A percentile compares a stretch with the other conserved stretches of the same genome.
Evolutionary conservation across 2,329 filamentous ascomycete genomes (phyloP).

Genomic region (Alternaria brassicae): DNA sequence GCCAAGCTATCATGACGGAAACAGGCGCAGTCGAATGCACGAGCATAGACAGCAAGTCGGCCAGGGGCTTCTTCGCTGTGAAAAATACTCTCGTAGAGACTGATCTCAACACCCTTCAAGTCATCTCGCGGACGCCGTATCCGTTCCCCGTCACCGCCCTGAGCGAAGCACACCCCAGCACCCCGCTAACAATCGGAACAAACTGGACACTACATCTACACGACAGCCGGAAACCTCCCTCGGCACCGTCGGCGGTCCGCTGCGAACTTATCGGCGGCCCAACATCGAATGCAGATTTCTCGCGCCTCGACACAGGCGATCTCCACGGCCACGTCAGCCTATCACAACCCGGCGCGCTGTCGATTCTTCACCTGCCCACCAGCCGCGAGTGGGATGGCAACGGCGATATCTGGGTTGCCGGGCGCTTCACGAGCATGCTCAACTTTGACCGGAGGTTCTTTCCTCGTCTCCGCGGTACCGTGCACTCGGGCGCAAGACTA

Average conservation of each 20-base stretch:
- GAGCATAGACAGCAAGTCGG: conserved; percentile 72
- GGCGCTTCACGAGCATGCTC: conserved; percentile 85
- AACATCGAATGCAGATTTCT: conserved; percentile 34
- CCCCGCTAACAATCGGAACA: conserved; percentile 84
- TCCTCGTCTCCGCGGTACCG: conserved; percentile 75
- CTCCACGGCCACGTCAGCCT: conserved; percentile 70
- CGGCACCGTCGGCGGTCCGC: conserved; percentile 20
- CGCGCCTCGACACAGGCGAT: conserved; percentile 60
- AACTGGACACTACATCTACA: conserved; percentile 81
- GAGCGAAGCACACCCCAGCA: conserved; percentile 69
- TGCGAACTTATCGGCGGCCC: conserved; percentile 42
- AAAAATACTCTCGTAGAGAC: conserved; percentile 76
- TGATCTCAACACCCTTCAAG: conserved; percentile 75
- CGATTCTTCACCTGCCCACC: conserved; percentile 77
- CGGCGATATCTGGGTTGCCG: conserved; percentile 85
- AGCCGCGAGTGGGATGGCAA: conserved; percentile 65
- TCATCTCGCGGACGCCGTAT: conserved; percentile 74
- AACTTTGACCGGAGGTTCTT: conserved; percentile 90
- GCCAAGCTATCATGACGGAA: conserved; percentile 69
- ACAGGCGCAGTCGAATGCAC: conserved; percentile 80
- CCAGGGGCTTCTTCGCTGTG: conserved; percentile 80
- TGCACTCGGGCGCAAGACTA: conserved; percentile 83
- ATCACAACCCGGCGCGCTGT: conserved; percentile 80
- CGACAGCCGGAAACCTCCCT: conserved; percentile 67
- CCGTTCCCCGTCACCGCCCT: conserved; percentile 85